Conservation (phyloP, 176 grass and related monocot species). For the Avena sativa region DNA sequence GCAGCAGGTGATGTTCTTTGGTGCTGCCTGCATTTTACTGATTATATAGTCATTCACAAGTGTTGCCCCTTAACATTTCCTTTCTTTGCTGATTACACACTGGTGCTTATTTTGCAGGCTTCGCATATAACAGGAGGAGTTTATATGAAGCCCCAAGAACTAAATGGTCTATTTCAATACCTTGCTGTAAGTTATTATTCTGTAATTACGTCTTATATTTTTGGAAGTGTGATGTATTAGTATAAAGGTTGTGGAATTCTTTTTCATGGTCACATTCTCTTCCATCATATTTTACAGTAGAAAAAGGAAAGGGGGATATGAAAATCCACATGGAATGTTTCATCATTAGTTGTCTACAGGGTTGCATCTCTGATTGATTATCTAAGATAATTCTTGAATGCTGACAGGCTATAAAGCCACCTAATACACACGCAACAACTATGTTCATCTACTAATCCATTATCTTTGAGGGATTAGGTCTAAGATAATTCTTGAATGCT, state of each 20-base stretch:
- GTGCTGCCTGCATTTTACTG: neutral
- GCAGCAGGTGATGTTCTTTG: conserved; percentile 69
- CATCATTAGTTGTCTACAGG: neutral
- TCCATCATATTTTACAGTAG: conserved; percentile 5
- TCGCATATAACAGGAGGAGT: conserved; percentile 93
- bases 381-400: conserved; percentile 11
- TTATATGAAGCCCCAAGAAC: conserved; percentile 93
- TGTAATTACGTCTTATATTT: neutral
- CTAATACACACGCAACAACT: neutral
- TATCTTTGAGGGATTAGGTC: neutral
- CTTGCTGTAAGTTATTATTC: conserved; percentile 70
- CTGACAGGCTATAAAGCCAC: neutral
- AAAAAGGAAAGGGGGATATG: neutral
- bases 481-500: too few relatives aligned
- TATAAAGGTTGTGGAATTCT: neutral
- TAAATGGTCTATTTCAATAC: conserved; percentile 87
- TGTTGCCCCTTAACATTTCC: neutral
- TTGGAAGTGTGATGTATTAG: neutral
- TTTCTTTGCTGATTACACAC: conserved; percentile 33
- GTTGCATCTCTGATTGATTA: neutral
- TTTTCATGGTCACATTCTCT: neutral
- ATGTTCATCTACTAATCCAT: conserved; percentile 1
- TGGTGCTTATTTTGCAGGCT: conserved; percentile 62
- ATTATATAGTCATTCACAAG: neutral
- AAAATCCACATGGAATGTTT: neutral